Evolutionary conservation across 257 asterid genomes (phyloP).

Genomic region (Vinca minor): DNA sequence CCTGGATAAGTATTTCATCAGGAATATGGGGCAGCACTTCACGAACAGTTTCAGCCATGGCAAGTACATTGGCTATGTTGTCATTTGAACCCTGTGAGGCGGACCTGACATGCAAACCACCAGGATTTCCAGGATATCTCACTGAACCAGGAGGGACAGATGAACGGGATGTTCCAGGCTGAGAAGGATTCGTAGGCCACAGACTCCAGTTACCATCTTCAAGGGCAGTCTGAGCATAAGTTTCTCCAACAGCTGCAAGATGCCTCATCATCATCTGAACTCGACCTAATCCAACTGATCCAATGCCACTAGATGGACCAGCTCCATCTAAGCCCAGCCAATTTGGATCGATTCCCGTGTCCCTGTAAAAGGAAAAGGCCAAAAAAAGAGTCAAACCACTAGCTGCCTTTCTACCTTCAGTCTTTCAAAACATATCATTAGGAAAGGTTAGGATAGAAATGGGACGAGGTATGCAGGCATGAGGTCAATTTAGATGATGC

Average conservation of each 20-base stretch:
- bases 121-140: conserved; percentile 31
- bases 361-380: conserved; percentile 28
- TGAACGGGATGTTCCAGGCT: conserved; percentile 61
- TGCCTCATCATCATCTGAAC: conserved; percentile 93
- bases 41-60: conserved; percentile 74
- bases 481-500: background rate
- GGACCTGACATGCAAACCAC: conserved; percentile 45
- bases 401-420: background rate
- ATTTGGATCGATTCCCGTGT: conserved; percentile 48
- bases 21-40: conserved; percentile 81
- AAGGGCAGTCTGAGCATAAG: conserved; percentile 62
- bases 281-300: conserved; percentile 49
- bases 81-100: conserved; percentile 32
- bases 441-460: background rate
- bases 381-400: background rate
- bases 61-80: conserved; percentile 42
- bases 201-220: conserved; percentile 71
- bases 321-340: conserved; percentile 74
- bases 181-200: conserved; percentile 57
- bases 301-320: conserved; percentile 44
- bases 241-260: conserved; percentile 86
- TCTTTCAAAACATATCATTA: background rate
- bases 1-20: conserved; percentile 69
- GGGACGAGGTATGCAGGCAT: background rate
- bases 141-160: conserved; percentile 31